Evolutionary conservation across 2,329 filamentous ascomycete genomes (phyloP).

Genomic region (Talaromyces rugulosus): DNA sequence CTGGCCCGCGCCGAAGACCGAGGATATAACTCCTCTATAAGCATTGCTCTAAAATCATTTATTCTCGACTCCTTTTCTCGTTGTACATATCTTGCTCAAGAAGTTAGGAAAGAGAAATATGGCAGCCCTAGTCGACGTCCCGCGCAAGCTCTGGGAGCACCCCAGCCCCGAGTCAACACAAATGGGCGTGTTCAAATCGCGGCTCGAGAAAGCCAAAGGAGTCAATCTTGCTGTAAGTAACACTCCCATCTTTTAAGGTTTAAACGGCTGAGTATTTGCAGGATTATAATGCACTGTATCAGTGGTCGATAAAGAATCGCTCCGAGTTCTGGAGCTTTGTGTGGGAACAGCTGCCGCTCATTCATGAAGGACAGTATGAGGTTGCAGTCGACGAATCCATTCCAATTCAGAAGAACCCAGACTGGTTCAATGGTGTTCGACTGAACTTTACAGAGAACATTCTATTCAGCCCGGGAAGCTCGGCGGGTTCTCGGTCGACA

Average conservation of each 20-base stretch:
- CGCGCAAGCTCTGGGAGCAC: constrained; percentile 66
- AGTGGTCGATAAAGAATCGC: constrained; percentile 62
- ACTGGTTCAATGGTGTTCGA: constrained; percentile 71
- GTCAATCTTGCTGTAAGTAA: constrained; percentile 53
- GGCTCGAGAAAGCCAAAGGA: constrained; percentile 55
- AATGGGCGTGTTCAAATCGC: constrained; percentile 65
- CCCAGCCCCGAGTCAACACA: constrained; percentile 56
- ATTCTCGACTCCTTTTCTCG: no score
- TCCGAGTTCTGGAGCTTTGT: constrained; percentile 62
- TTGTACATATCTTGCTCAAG: no score
- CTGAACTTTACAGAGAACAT: constrained; percentile 80
- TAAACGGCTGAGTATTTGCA: constrained; percentile 25
- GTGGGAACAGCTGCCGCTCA: constrained; percentile 57
- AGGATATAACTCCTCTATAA: no score
- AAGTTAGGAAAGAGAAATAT: neutral
- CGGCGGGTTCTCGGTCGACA: constrained; percentile 46
- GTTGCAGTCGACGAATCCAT: constrained; percentile 64
- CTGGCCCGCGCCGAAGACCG: no score
- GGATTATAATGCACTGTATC: constrained; percentile 66
- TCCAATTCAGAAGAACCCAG: constrained; percentile 67
- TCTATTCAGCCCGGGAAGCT: constrained; percentile 54
- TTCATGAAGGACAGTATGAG: constrained; percentile 59
- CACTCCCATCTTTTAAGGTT: no score
- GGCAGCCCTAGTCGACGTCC: constrained; percentile 21
- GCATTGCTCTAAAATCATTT: no score